Conservation (phyloP, 768 basidiomycete species). For the Inosperma sp. region DNA sequence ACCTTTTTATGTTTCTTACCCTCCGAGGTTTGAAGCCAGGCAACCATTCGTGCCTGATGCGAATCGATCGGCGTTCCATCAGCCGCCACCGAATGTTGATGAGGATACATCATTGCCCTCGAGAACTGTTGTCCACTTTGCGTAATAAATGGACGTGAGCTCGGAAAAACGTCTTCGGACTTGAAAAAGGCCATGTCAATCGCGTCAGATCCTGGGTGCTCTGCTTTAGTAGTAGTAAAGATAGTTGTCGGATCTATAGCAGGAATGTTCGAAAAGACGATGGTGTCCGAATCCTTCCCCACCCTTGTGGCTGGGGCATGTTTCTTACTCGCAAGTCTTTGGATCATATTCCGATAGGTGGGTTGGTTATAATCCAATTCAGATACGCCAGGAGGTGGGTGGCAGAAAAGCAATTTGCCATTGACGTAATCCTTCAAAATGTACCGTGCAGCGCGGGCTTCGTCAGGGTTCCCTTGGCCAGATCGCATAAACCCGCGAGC, state of each 20-base stretch:
- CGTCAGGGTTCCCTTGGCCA: slow-evolving; percentile 96
- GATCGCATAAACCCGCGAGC: slow-evolving; percentile 89
- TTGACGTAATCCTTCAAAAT: slow-evolving; percentile 97
- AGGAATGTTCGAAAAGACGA: slow-evolving; percentile 44
- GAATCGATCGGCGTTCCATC: slow-evolving; percentile 65
- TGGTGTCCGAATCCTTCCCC: slow-evolving; percentile 79
- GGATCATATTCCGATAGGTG: slow-evolving; percentile 57
- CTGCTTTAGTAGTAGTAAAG: slow-evolving; percentile 28
- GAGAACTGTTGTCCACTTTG: slow-evolving; percentile 58
- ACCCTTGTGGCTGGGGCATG: slow-evolving; percentile 85
- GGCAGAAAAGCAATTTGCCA: slow-evolving; percentile 86
- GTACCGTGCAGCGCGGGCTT: slow-evolving; percentile 87
- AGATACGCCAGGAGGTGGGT: slow-evolving; percentile 72
- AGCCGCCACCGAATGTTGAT: slow-evolving; percentile 74
- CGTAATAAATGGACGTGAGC: slow-evolving; percentile 58
- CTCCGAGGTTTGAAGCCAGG: slow-evolving; percentile 39
- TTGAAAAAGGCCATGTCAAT: slow-evolving; percentile 85
- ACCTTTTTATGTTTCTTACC: slow-evolving; percentile 85
- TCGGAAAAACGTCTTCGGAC: slow-evolving; percentile 42
- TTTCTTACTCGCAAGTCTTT: slow-evolving; percentile 71
- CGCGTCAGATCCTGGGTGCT: slow-evolving; percentile 55
- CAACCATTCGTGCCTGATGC: slow-evolving; percentile 38
- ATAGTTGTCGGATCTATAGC: slow-evolving; percentile 20
- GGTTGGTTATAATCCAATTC: slow-evolving; percentile 71
- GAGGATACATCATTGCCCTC: slow-evolving; percentile 67